Evolutionary conservation across 2,329 filamentous ascomycete species (phyloP).

Genomic region (Penicillium concentricum): DNA sequence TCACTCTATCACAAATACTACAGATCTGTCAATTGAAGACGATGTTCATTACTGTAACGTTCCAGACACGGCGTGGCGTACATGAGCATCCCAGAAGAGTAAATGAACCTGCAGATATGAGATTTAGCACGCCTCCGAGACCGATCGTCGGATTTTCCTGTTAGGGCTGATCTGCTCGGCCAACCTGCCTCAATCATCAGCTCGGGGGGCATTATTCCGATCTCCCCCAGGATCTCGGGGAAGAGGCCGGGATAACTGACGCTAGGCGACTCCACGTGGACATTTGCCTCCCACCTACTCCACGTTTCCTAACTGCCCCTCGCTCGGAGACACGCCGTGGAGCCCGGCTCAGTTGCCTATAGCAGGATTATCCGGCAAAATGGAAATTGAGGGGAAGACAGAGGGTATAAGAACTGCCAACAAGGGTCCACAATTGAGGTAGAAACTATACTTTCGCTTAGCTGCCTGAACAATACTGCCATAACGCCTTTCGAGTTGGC

Average conservation of each 20-base stretch:
- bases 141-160: conserved; percentile 1
- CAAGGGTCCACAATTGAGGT: not conserved
- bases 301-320: conserved; percentile 7
- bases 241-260: conserved; percentile 9
- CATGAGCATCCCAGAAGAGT: not conserved
- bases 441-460: not conserved
- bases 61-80: not conserved
- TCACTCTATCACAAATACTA: too few species aligned
- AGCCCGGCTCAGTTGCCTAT: conserved; percentile 7
- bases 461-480: not conserved
- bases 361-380: not conserved
- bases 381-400: not conserved
- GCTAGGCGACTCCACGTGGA: conserved; percentile 6
- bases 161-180: conserved; percentile 6
- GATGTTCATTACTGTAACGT: too few species aligned
- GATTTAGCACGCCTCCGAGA: not conserved
- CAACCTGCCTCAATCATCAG: conserved; percentile 5
- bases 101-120: not conserved
- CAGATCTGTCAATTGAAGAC: too few species aligned
- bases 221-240: conserved; percentile 3
- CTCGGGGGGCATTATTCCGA: conserved; percentile 14
- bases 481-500: too few species aligned
- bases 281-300: not conserved
- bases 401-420: not conserved
- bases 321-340: conserved; percentile 1